These are phyloP conservation scores for Pholiota conissans DNA, from an alignment of 768 basidiomycete species.

Conservation along the genomic window DNA sequence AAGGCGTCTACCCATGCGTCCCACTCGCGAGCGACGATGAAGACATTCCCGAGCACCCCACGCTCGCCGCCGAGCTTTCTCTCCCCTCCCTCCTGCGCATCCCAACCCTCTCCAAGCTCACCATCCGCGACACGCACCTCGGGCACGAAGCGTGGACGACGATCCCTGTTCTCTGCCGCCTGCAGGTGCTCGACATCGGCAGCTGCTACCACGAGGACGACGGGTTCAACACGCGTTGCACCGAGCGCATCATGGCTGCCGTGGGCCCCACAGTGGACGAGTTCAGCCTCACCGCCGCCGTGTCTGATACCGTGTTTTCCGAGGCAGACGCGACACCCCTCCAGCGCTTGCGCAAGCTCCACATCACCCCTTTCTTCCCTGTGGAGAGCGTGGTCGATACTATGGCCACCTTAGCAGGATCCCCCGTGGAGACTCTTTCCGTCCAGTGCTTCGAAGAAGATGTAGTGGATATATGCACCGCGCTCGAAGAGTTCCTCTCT, in stretches of 20 bases:
- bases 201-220: constrained; percentile 55
- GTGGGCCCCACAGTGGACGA: constrained; percentile 55
- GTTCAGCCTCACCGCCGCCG: constrained; percentile 52
- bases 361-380: constrained; percentile 63
- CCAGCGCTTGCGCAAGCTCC: constrained; percentile 51
- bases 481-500: constrained; percentile 56
- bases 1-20: constrained; percentile 52
- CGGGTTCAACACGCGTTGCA: constrained; percentile 52
- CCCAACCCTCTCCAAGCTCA: constrained; percentile 58
- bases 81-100: constrained; percentile 69
- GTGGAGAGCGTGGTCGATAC: constrained; percentile 61
- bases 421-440: constrained; percentile 57
- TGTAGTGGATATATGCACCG: constrained; percentile 58
- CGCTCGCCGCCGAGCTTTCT: constrained; percentile 54
- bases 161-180: constrained; percentile 48
- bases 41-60: constrained; percentile 55
- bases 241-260: constrained; percentile 60
- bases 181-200: constrained; percentile 59
- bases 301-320: constrained; percentile 42
- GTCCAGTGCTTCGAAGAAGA: constrained; percentile 65
- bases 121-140: constrained; percentile 70
- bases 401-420: constrained; percentile 54
- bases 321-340: constrained; percentile 46
- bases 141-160: constrained; percentile 60
- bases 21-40: constrained; percentile 64